Evolutionary conservation across 345 rosid species (phyloP).

Genomic region (Brassica juncea): DNA sequence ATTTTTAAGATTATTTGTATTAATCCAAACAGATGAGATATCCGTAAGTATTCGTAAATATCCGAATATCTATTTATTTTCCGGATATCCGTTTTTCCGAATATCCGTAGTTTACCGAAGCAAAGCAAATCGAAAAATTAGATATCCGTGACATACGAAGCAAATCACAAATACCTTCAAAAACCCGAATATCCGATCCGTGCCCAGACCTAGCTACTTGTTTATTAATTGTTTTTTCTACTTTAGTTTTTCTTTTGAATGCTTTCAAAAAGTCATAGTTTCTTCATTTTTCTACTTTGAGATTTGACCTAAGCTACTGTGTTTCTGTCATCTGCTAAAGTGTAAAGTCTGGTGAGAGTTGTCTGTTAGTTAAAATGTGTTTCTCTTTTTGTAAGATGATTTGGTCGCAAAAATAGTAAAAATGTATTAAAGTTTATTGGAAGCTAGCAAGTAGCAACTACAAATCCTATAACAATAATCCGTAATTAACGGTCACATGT

Average conservation of each 20-base stretch:
- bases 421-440: constrained; percentile 9
- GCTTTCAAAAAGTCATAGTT: constrained; percentile 19
- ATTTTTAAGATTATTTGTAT: too few species aligned
- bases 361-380: constrained; percentile 24
- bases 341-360: constrained; percentile 30
- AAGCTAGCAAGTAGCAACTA: background rate
- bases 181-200: too few species aligned
- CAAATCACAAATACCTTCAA: too few species aligned
- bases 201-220: background rate
- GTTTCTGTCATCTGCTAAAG: constrained; percentile 22
- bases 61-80: too few species aligned
- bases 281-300: constrained; percentile 17
- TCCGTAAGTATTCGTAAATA: too few species aligned
- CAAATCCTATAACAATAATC: constrained; percentile 6
- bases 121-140: too few species aligned
- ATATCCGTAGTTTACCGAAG: too few species aligned
- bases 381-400: constrained; percentile 6
- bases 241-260: background rate
- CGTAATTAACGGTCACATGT: constrained; percentile 35
- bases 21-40: too few species aligned
- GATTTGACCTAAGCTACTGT: constrained; percentile 31
- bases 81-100: too few species aligned
- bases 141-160: too few species aligned
- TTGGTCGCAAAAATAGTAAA: constrained; percentile 27
- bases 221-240: background rate